Conservation (phyloP, 345 rosid species). For the Lenwebbia sp. region DNA sequence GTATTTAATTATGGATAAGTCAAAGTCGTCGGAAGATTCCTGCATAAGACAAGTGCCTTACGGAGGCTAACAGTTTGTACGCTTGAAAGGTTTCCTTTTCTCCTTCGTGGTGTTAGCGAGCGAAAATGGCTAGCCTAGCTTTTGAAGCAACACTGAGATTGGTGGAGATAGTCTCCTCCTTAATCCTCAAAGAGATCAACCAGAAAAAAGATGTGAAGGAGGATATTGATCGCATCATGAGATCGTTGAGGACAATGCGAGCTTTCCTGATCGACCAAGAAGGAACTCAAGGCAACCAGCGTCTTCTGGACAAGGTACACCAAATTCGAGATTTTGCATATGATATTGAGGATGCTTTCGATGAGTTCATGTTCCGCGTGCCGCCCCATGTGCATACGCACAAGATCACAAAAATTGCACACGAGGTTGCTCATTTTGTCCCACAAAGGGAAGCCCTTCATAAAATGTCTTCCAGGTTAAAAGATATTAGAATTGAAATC, state of each 20-base stretch:
- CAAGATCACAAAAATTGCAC: not conserved
- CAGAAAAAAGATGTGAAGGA: not conserved
- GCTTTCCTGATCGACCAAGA: not conserved
- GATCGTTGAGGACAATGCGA: not conserved
- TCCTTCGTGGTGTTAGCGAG: not conserved
- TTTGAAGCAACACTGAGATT: not conserved
- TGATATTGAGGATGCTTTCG: slow-evolving; percentile 17
- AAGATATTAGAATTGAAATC: not conserved
- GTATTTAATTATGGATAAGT: not conserved
- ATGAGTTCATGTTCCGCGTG: not conserved
- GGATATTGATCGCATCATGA: not conserved
- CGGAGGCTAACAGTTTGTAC: not conserved
- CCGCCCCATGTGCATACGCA: not conserved
- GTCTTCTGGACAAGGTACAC: slow-evolving; percentile 8
- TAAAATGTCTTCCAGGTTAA: not conserved
- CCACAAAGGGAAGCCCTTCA: not conserved
- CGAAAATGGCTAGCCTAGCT: not conserved
- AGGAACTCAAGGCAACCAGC: not conserved
- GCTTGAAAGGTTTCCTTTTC: not conserved
- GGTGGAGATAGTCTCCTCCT: not conserved
- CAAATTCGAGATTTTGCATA: slow-evolving; percentile 19
- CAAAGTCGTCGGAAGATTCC: not conserved
- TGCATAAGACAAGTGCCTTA: not conserved
- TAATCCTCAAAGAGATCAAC: not conserved
- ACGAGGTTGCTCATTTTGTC: not conserved